Evolutionary conservation across 2,329 filamentous ascomycete genomes (phyloP).

Genomic region (Claviceps sp.): DNA sequence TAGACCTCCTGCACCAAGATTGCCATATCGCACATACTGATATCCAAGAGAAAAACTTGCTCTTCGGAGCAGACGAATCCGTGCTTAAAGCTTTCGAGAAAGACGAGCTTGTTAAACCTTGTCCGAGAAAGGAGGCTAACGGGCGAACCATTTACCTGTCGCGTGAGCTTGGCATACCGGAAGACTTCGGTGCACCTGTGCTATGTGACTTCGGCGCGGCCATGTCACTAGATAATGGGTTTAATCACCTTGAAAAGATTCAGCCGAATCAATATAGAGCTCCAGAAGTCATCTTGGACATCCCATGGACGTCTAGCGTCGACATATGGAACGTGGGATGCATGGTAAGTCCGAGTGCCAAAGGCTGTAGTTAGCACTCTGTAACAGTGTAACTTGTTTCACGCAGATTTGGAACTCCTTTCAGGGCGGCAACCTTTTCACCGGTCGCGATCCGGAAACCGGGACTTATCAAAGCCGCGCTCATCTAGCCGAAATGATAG

Average conservation of each 20-base stretch:
- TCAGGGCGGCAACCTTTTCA: constrained; percentile 26
- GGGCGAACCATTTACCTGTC: constrained; percentile 29
- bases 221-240: constrained; percentile 18
- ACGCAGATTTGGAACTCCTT: no score
- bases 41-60: constrained; percentile 34
- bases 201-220: constrained; percentile 38
- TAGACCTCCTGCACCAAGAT: constrained; percentile 33
- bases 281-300: constrained; percentile 32
- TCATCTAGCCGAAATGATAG: constrained; percentile 23
- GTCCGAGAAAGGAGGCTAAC: constrained; percentile 26
- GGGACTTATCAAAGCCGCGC: constrained; percentile 16
- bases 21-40: constrained; percentile 33
- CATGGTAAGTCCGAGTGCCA: constrained; percentile 25
- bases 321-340: constrained; percentile 40
- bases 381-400: no score
- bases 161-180: constrained; percentile 22
- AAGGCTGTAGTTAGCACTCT: no score
- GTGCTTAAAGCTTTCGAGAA: constrained; percentile 26
- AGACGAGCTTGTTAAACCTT: constrained; percentile 23
- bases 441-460: constrained; percentile 21
- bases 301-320: constrained; percentile 29
- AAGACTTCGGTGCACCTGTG: constrained; percentile 19
- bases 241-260: constrained; percentile 18
- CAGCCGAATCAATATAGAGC: constrained; percentile 28
- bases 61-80: constrained; percentile 27